Base-by-base conservation (phyloP, 768 basidiomycete genomes). In the Suillus lakei region DNA sequence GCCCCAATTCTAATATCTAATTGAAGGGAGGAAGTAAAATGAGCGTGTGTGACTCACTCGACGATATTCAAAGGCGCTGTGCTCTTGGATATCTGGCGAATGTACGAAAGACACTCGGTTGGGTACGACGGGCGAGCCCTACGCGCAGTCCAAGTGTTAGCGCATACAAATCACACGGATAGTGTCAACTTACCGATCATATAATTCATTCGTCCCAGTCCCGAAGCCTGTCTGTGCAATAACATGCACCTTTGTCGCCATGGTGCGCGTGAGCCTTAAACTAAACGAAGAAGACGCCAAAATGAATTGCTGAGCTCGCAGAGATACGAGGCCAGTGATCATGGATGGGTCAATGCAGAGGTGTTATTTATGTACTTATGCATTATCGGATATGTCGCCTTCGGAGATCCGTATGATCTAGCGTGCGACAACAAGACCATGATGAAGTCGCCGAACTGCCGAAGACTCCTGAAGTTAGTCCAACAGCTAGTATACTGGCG, bases 91-190 rank as follows among this genome's bases (percentile, higher is more conserved):
- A 83, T 77, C 26, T 81, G 72, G 18, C 85, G 86, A 66, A 98
- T 89, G 66, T 86, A 84, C 0, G 82, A 74, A 13, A 96, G 74
- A 1, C 89, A 88, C 50, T 78, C 76, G 1, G 84, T 69, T 53
- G 91, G 94, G 76, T 97, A 98, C 0, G 92, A 89, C 1, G 96
- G 96, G 3, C 96, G 87, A 0, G 84, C 90, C 44, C 93, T 94
- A 70, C 62, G 60, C 62, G 59, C 6, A 54, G 36, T 43, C 48
- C 23, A 59, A 15, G 30, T 26, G 39, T 43, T 21, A 59, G 39
- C 3, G 10, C 21, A 41, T 41, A 28, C 12, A 2, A 8, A 58
- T 5, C 10, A 10, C 2, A 13, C 30, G 43, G 2, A 38, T 10
- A 4, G 5, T 7, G 51, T 5, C 26, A 26, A 48, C 79, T 62